Percentiles rank a stretch among this genome's conserved stretches.
These are phyloP conservation scores for Litchi chinensis DNA, from an alignment of 345 rosid genomes.

Conservation along the genomic window DNA sequence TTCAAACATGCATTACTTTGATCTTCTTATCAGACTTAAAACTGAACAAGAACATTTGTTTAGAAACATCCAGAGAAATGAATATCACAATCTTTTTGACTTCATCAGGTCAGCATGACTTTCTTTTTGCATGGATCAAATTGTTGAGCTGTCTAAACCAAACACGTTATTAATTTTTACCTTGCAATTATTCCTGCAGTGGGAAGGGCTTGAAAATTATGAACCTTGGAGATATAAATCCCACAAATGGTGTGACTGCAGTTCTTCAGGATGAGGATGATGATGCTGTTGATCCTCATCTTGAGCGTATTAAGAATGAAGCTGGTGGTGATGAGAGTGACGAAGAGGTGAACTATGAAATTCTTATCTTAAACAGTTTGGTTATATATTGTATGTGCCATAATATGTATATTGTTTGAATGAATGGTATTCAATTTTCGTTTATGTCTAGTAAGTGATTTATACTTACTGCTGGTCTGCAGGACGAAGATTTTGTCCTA, in stretches of 20 bases:
- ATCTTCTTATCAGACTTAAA: constrained; percentile 87
- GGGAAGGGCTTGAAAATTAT: constrained; percentile 84
- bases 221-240: constrained; percentile 73
- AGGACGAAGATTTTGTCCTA: constrained; percentile 93
- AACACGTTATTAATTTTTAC: constrained; percentile 1
- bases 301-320: constrained; percentile 77
- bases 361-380: neutral
- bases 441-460: neutral
- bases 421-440: neutral
- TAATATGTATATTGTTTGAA: neutral
- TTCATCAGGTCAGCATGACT: constrained; percentile 68
- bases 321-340: constrained; percentile 96
- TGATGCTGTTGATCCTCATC: constrained; percentile 94
- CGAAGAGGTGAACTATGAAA: constrained; percentile 61
- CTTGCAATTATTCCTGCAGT: constrained; percentile 43
- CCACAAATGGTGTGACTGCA: constrained; percentile 68
- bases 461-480: constrained; percentile 7
- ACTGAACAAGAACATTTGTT: constrained; percentile 97
- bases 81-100: constrained; percentile 82
- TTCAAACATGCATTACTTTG: constrained; percentile 98
- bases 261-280: constrained; percentile 80
- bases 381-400: neutral
- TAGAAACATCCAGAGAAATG: constrained; percentile 94
- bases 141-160: neutral
- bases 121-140: constrained; percentile 14